Evolutionary conservation across 2,329 filamentous ascomycete species (phyloP).

Genomic region (Aspergillus hiratsukae): DNA sequence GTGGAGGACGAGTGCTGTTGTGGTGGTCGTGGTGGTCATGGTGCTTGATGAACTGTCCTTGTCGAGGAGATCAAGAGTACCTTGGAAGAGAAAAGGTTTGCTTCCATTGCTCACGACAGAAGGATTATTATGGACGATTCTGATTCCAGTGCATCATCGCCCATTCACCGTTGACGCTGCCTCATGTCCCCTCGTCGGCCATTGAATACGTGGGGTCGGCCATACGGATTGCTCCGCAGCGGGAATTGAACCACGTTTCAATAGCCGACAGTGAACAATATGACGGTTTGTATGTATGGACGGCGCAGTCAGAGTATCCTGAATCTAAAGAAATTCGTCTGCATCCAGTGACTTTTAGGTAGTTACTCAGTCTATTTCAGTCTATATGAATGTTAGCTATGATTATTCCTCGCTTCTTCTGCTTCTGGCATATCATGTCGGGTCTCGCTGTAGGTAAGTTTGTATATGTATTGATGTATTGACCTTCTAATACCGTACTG

Average conservation of each 20-base stretch:
- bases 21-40: conserved; percentile 23
- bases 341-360: too few species aligned
- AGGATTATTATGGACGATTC: background rate
- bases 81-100: background rate
- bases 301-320: background rate
- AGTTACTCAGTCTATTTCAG: background rate
- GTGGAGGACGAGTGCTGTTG: conserved; percentile 52
- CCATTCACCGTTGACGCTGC: background rate
- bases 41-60: conserved; percentile 2
- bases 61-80: background rate
- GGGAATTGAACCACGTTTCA: conserved; percentile 11
- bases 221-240: conserved; percentile 19
- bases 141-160: background rate
- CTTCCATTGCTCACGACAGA: background rate
- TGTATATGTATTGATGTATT: background rate
- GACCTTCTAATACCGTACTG: background rate
- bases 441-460: background rate
- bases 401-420: background rate
- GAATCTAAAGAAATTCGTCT: background rate
- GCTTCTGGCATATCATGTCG: background rate
- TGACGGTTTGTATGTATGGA: background rate
- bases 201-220: conserved; percentile 11
- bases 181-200: background rate
- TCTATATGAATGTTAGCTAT: background rate
- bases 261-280: conserved; percentile 10